A percentile compares a stretch with the other conserved stretches of the same genome.
phyloP scores from a whole-genome alignment of 202 grass and related monocot genomes.

The Hordeum pubiflorum region DNA sequence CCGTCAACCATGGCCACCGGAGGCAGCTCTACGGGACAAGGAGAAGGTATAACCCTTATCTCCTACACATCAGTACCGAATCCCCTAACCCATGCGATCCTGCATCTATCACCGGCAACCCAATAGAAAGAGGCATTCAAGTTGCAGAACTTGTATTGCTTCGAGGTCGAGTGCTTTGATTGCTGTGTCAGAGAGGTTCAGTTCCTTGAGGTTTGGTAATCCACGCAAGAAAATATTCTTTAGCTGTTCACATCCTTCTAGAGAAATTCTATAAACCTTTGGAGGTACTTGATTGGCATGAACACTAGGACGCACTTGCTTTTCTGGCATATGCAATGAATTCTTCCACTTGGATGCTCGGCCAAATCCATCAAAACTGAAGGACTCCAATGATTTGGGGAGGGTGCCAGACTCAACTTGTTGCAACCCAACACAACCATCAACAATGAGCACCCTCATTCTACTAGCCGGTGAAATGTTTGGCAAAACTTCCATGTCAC shows the following conservation, averaged over 20 bases:
- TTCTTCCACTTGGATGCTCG: not conserved
- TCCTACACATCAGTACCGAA: too few relatives aligned
- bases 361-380: conserved; percentile 11
- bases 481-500: too few relatives aligned
- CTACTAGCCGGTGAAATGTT: too few relatives aligned
- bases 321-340: not conserved
- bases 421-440: not conserved
- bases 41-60: too few relatives aligned
- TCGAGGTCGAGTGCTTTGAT: not conserved
- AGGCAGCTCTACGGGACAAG: too few relatives aligned
- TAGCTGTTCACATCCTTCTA: not conserved
- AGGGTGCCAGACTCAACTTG: not conserved
- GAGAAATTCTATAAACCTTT: not conserved
- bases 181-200: not conserved
- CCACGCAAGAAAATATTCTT: not conserved
- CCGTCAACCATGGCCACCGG: too few relatives aligned
- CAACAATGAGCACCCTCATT: too few relatives aligned
- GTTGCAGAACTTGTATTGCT: not conserved
- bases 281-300: not conserved
- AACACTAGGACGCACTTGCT: not conserved
- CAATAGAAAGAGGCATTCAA: not conserved
- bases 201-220: not conserved
- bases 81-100: too few relatives aligned
- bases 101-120: too few relatives aligned
- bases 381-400: not conserved